Evolutionary conservation across 2,329 filamentous ascomycete species (phyloP), one percentile per base, ranked within the genome.

Genomic region (Albifimbria verrucaria): DNA sequence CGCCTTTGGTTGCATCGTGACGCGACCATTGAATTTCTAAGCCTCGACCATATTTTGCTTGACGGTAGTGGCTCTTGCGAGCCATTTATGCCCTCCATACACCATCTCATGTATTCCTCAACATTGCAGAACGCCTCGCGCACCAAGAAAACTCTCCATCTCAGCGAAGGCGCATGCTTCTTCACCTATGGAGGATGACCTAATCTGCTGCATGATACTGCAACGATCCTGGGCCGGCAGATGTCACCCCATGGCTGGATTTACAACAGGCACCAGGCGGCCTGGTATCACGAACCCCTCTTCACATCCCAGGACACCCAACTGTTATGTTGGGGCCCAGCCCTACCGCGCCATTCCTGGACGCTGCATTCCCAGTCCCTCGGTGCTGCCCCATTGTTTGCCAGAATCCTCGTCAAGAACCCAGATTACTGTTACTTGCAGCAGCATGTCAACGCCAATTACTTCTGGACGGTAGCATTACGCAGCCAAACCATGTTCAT

Each of bases 151-250:
- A n/a, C n/a, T n/a, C n/a, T n/a, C n/a, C n/a, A n/a, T n/a, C n/a
- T n/a, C n/a, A n/a, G n/a, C n/a, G n/a, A n/a, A n/a, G n/a, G n/a
- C n/a, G n/a, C n/a, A n/a, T n/a, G n/a, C n/a, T n/a, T n/a, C n/a
- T n/a, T n/a, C n/a, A n/a, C n/a, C n/a, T n/a, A n/a, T n/a, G n/a
- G n/a, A n/a, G n/a, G n/a, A 20, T 20, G 22, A 44, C 25, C 25
- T 36, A 32, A 12, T 18, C 18, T 48, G 28, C 44, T 63, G 59
- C 56, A 62, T 60, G 55, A 62, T 57, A 59, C 61, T 62, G 60
- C 57, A 57, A 49, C 54, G 50, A 63, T 58, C 62, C 63, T 65
- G 55, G 57, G 53, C 48, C 57, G 60, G 61, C 55, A 65, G 52
- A 57, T 63, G 58, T 50, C 56, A 58, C 54, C 56, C 32, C 59